Evolutionary conservation across 345 rosid species (phyloP), one percentile per base, ranked within the genome.

Genomic region (Melaleuca alternifolia): DNA sequence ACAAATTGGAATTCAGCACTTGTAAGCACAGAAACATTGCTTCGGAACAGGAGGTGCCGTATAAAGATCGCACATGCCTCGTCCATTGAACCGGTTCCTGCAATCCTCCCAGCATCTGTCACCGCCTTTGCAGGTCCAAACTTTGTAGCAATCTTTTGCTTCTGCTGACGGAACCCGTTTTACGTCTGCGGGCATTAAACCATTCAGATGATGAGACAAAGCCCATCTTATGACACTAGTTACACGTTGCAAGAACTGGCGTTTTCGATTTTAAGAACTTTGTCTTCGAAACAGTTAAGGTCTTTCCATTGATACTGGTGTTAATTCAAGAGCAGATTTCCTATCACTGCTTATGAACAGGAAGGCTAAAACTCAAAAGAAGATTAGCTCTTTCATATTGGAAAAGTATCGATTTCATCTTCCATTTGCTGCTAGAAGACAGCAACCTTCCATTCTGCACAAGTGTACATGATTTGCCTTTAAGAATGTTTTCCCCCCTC

Each of bases 11-110:
- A 71, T 85, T 76, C 84, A 89, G 83, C 92, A 87, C 76, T 84
- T 83, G 33, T 86, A 88, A 5, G 91, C 90, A 87, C 92, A 91
- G 44, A 89, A 91, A 54, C 92, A 89, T 41, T 91, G 92, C 87
- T 87, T 88, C 0, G 92, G 91, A 86, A 91, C 89, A 9, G 85
- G 50, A 0, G 91, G 92, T 11, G 88, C 88, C n/a, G 90, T 86
- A 54, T 89, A 91, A 11, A 89, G 53, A 86, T 89, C 89, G 46
- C 88, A 89, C 4, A 82, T 85, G 6, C 91, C 92, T 85, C 20
- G 86, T 75, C 92, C 92, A 54, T 65, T 86, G 81, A 82, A 86
- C 50, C 62, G 88, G 48, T 50, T 91, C 75, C 65, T 87, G 82
- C 91, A 91, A 83, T 85, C 92, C 26, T 87, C 86, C 87, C 90